These are phyloP conservation scores for Apodospora peruviana DNA, from an alignment of 495 filamentous ascomycete species.

Conservation along the genomic window DNA sequence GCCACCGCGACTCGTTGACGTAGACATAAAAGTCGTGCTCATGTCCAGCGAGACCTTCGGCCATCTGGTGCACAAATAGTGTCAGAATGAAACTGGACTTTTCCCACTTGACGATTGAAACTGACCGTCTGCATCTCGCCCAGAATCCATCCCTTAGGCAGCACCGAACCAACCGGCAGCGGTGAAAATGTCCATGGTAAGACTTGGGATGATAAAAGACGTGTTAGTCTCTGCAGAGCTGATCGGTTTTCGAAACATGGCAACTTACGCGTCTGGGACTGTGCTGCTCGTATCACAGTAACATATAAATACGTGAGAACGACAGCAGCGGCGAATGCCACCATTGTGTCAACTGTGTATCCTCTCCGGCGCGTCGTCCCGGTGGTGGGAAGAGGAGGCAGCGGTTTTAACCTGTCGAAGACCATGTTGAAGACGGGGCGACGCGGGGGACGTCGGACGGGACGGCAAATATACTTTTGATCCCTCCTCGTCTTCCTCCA, in stretches of 20 bases:
- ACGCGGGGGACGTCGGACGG: too few relatives aligned
- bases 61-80: slow-evolving; percentile 26
- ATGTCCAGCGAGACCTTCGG: slow-evolving; percentile 55
- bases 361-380: neutral
- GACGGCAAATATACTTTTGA: too few relatives aligned
- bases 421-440: neutral
- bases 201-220: neutral
- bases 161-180: slow-evolving; percentile 55
- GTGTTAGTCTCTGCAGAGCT: too few relatives aligned
- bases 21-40: slow-evolving; percentile 56
- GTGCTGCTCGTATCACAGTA: slow-evolving; percentile 1
- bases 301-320: slow-evolving; percentile 4
- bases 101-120: too few relatives aligned
- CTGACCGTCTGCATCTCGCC: slow-evolving; percentile 45
- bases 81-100: too few relatives aligned
- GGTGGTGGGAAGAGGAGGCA: neutral
- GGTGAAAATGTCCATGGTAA: slow-evolving; percentile 25
- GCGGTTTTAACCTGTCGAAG: neutral
- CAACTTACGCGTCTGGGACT: slow-evolving; percentile 1
- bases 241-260: too few relatives aligned
- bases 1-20: slow-evolving; percentile 51
- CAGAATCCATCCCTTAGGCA: slow-evolving; percentile 54
- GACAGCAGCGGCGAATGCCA: slow-evolving; percentile 5
- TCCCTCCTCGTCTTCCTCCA: too few relatives aligned
- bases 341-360: slow-evolving; percentile 8